Evolutionary conservation across 768 basidiomycete genomes (phyloP).

Genomic region (Boletellus ananas): DNA sequence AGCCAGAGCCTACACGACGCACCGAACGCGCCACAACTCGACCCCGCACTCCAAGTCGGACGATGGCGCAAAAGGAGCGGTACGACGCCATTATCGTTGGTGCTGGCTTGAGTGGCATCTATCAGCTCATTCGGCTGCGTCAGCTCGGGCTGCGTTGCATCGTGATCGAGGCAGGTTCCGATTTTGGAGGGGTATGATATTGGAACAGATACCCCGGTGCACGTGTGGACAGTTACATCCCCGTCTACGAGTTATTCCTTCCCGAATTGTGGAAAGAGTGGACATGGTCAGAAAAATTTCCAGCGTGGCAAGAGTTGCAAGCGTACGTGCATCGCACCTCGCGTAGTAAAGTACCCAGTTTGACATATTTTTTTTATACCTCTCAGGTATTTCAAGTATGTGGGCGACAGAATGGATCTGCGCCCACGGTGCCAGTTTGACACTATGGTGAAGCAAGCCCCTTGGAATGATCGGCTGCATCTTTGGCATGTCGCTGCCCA

Average conservation of each 20-base stretch:
- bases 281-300: slow-evolving; percentile 14
- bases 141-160: slow-evolving; percentile 10
- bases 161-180: slow-evolving; percentile 10
- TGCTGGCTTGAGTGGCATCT: slow-evolving; percentile 14
- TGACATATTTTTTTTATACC: no score
- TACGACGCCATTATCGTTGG: slow-evolving; percentile 15
- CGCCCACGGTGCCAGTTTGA: slow-evolving; percentile 13
- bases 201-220: slow-evolving; percentile 18
- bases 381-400: slow-evolving; percentile 8
- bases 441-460: slow-evolving; percentile 8
- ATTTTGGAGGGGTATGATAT: slow-evolving; percentile 13
- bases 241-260: slow-evolving; percentile 3
- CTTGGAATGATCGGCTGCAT: slow-evolving; percentile 13
- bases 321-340: neutral
- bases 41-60: neutral
- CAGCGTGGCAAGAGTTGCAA: slow-evolving; percentile 7
- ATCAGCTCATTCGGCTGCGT: slow-evolving; percentile 8
- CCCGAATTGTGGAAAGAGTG: slow-evolving; percentile 15
- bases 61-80: slow-evolving; percentile 1
- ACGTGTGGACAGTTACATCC: slow-evolving; percentile 8
- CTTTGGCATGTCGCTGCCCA: slow-evolving; percentile 8
- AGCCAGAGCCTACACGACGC: neutral
- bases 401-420: slow-evolving; percentile 8
- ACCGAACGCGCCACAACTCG: neutral
- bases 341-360: no score